Base-by-base conservation (phyloP, 2,329 filamentous ascomycete species). In the Aspergillus novofumigatus region DNA sequence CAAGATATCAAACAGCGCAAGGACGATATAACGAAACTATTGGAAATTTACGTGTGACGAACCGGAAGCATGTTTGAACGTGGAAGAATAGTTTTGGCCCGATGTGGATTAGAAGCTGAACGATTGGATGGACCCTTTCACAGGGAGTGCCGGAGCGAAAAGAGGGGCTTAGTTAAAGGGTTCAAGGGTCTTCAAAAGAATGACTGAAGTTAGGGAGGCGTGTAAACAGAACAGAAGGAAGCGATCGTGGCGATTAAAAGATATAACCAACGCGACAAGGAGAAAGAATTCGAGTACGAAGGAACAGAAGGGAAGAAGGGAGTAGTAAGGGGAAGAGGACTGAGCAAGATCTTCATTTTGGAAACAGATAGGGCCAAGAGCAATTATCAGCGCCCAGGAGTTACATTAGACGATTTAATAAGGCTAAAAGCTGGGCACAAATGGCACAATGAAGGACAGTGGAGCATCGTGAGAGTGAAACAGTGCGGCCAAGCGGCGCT, bases 81-180 rank as follows among this genome's bases (percentile, higher is more conserved):
- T 25, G 21, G 21, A 14, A 47, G 11, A 23, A 47, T 47, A 47
- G 8, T 23, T 11, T 26, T 23, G 44, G 26, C 44, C 44, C n/a
- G 21, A 23, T 29, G 52, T 25, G 41, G 26, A 38, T 52, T 51
- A 25, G 48, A 29, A 26, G 21, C 21, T 55, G 42, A 61, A 59
- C 9, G 62, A 62, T 45, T 42, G 62, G 58, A 62, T 49, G 54
- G 61, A 58, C 47, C 58, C 58, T 63, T 59, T 56, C 54, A 50
- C 62, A 49, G 60, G 59, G 62, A 64, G 60, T 58, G 49, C 54
- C 49, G 50, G 11, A 47, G 10, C 17, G 5, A 23, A 47, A 23
- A 47, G 44, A 47, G 44, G 21, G 44, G 21, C 44, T 47, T 47
- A 10, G 23, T 25, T 47, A 47, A 52, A 52, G 38, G 32, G 32